phyloP scores from a whole-genome alignment of 139 green algal species.

The Tetradesmus lagerheimii region DNA sequence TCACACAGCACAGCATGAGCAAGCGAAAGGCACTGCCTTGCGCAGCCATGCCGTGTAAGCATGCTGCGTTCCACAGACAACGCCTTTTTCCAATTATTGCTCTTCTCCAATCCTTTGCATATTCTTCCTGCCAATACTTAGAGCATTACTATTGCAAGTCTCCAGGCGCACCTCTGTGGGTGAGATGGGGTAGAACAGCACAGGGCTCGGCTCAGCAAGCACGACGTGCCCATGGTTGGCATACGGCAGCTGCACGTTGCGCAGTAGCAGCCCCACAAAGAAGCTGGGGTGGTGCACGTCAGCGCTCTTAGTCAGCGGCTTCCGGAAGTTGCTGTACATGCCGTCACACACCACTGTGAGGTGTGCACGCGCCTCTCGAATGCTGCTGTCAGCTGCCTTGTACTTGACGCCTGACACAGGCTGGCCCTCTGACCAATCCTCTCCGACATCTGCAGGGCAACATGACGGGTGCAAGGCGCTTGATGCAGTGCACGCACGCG shows the following conservation, averaged over 20 bases:
- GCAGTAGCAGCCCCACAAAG: constrained; percentile 96
- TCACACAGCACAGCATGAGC: too few relatives aligned
- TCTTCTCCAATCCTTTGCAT: too few relatives aligned
- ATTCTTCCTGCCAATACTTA: too few relatives aligned
- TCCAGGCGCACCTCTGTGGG: constrained; percentile 86
- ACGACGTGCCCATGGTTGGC: constrained; percentile 96
- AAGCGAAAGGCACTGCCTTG: too few relatives aligned
- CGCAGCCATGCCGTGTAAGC: too few relatives aligned
- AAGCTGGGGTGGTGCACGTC: constrained; percentile 88
- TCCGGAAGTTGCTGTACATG: constrained; percentile 96
- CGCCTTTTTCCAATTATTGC: too few relatives aligned
- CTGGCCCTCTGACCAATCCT: constrained; percentile 82
- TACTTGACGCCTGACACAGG: constrained; percentile 93
- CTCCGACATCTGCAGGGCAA: constrained; percentile 66
- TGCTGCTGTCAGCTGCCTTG: constrained; percentile 61
- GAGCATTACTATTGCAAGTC: too few relatives aligned
- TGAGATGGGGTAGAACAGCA: constrained; percentile 99
- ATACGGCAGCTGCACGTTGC: constrained; percentile 79
- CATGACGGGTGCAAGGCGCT: neutral
- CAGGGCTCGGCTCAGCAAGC: constrained; percentile 92
- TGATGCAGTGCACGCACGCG: neutral
- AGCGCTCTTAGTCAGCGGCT: constrained; percentile 70
- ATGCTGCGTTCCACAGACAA: too few relatives aligned
- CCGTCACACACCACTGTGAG: constrained; percentile 97
- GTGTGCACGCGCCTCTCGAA: constrained; percentile 70